A percentile compares a stretch with the other conserved stretches of the same genome.
These are phyloP conservation scores for Pulveroboletus sp. DNA, from an alignment of 768 basidiomycete species.

Conservation along the genomic window DNA sequence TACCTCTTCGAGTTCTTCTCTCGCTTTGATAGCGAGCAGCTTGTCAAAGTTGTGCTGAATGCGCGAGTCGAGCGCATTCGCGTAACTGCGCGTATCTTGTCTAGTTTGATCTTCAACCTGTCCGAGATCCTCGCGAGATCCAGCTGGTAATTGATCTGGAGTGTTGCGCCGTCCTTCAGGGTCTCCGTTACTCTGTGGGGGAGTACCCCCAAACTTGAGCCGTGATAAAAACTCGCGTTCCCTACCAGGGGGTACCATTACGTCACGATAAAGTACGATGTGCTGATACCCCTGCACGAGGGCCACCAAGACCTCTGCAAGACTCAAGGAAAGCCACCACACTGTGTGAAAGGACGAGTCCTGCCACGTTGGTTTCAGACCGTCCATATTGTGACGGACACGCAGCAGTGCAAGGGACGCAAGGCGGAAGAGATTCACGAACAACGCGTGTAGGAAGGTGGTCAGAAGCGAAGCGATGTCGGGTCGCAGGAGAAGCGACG, in stretches of 20 bases:
- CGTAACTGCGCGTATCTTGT: not conserved
- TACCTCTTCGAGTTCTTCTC: slow-evolving; percentile 75
- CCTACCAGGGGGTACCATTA: slow-evolving; percentile 49
- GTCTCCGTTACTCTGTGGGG: slow-evolving; percentile 8
- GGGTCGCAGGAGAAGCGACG: slow-evolving; percentile 29
- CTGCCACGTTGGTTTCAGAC: slow-evolving; percentile 47
- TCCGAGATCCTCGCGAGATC: slow-evolving; percentile 16
- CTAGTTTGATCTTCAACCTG: slow-evolving; percentile 19
- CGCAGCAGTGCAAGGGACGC: slow-evolving; percentile 50
- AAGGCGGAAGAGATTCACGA: slow-evolving; percentile 53
- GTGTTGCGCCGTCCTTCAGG: slow-evolving; percentile 10
- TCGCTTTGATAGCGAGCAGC: slow-evolving; percentile 55
- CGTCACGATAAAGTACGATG: slow-evolving; percentile 63
- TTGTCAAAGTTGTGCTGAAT: slow-evolving; percentile 66
- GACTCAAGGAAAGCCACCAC: slow-evolving; percentile 74
- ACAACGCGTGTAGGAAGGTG: slow-evolving; percentile 44
- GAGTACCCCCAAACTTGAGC: slow-evolving; percentile 15
- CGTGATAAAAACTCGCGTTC: slow-evolving; percentile 37
- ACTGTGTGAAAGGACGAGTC: slow-evolving; percentile 58
- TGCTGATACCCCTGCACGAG: slow-evolving; percentile 70
- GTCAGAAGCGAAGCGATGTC: slow-evolving; percentile 34
- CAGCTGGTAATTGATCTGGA: slow-evolving; percentile 3
- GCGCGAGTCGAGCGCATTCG: slow-evolving; percentile 31
- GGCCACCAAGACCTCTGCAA: slow-evolving; percentile 61
- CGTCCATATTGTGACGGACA: slow-evolving; percentile 42